Evolutionary conservation across 352 stramenopile genomes (phyloP), one percentile per base, ranked within the genome.

Genomic region (Nothophytophthora sp.): DNA sequence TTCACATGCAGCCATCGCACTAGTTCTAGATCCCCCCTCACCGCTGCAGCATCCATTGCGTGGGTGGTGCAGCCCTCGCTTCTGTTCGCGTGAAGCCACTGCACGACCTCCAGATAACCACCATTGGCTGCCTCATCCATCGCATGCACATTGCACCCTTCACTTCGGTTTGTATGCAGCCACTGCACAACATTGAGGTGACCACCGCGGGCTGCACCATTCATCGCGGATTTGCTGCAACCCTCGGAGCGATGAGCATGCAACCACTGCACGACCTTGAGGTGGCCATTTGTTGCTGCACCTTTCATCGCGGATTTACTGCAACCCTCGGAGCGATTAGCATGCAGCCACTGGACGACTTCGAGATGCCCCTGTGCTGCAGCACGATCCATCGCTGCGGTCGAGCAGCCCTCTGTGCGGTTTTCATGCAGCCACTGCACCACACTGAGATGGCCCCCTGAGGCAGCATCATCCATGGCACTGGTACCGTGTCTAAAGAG

Each of bases 211-310:
- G n/a, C n/a, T n/a, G 32, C 32, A 37, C 6, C 32, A 16, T 37
- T 37, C 1, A 5, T 16, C n/a, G 15, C 12, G n/a, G 32, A 15
- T 37, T 16, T 20, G 27, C 19, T 37, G 12, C n/a, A 37, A 37
- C 49, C 38, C 7, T 50, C 39, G 23, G 28, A 43, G 3, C 42
- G 25, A 33, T 42, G 27, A 10, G 18, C n/a, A 28, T 30, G 61
- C 2, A 82, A 61, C 64, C 64, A 79, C 35, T 65, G 27, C 6
- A 76, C 53, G 20, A 79, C 47, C 3, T 59, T 6, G n/a, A 82
- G 56, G 35, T 79, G 59, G 3, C 68, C 68, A 24, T 67, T 77
- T 11, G 50, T 63, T 5, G 71, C 68, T 4, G 76, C 73, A 20
- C 73, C 29, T 10, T 74, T 64, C 50, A 86, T 55, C 6, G 60